phyloP scores from a whole-genome alignment of 768 basidiomycete species.

The Saitozyma sp. region DNA sequence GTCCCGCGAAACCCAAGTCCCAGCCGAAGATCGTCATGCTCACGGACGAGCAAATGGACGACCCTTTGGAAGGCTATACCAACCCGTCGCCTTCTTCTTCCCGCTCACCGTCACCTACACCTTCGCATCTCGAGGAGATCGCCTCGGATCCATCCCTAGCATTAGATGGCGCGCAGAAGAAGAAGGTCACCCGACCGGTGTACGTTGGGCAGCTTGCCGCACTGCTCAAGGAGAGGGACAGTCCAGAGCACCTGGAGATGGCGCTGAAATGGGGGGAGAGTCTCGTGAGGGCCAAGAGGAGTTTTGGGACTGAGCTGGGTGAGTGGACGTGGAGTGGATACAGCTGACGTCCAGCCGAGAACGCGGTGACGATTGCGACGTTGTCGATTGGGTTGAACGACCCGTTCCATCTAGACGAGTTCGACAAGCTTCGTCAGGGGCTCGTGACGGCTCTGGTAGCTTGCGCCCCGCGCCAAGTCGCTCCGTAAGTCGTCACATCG shows the following conservation, averaged over 20 bases:
- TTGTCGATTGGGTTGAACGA: constrained; percentile 73
- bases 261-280: constrained; percentile 76
- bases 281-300: constrained; percentile 76
- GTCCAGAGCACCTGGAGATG: constrained; percentile 74
- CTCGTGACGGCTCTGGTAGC: constrained; percentile 76
- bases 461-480: constrained; percentile 73
- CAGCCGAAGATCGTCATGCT: constrained; percentile 43
- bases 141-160: constrained; percentile 81
- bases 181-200: constrained; percentile 75
- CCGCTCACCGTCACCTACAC: constrained; percentile 76
- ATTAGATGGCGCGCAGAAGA: constrained; percentile 60
- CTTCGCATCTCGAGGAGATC: constrained; percentile 75
- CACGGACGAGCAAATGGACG: constrained; percentile 73
- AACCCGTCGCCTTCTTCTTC: constrained; percentile 63
- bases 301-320: constrained; percentile 89
- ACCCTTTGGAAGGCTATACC: constrained; percentile 75
- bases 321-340: constrained; percentile 36
- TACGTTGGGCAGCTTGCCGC: constrained; percentile 83
- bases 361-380: constrained; percentile 76
- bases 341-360: constrained; percentile 66
- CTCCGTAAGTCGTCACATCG: constrained; percentile 65
- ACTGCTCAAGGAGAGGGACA: constrained; percentile 67
- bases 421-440: constrained; percentile 72
- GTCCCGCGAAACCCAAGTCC: constrained; percentile 7
- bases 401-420: constrained; percentile 78